Evolutionary conservation across 352 stramenopile genomes (phyloP), one percentile per base, ranked within the genome.

Genomic region (Phytophthora uliginosa): DNA sequence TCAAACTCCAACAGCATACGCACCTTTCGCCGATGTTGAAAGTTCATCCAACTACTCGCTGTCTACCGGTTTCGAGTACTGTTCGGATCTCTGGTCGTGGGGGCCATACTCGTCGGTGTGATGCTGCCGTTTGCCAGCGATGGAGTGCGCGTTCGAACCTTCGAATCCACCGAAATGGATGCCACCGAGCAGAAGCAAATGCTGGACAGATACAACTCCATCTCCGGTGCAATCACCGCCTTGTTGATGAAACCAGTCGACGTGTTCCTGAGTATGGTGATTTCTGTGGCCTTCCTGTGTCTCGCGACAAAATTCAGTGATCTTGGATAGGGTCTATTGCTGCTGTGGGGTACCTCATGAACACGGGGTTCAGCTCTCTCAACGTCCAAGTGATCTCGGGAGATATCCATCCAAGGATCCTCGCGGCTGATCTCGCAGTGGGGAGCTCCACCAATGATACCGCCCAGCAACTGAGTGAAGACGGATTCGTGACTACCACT

Each of bases 201-300:
- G 34, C 64, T 71, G 56, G 56, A 66, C 55, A 53, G 48, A 24
- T 66, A 66, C 42, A 71, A 66, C 17, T 60, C 55, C 31, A 71
- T 66, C 34, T 66, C 64, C 1, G 64, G 45, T 18, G 26, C 47
- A 7, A 40, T 66, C 2, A 59, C 64, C 8, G 50, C 36, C 8
- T 31, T 66, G 34, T 18, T 71, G 22, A 59, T 66, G 56, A 71
- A 71, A 10, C 63, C 55, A 10, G 42, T 71, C 10, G 63, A 65
- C 18, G 26, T 71, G 24, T 59, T 66, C 17, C 42, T 66, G 4
- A 71, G 54, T 34, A 71, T 71, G 55, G 34, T 71, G n/a, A n/a
- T 71, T 1, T 28, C 64, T 34, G 56, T 66, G 7, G 47, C 28
- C 24, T 54, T 71, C 48, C 33, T 65, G 17, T 71, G 64, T n/a